Evolutionary conservation across 2,329 filamentous ascomycete species (phyloP).

Genomic region (Aureobasidium leucospermi): DNA sequence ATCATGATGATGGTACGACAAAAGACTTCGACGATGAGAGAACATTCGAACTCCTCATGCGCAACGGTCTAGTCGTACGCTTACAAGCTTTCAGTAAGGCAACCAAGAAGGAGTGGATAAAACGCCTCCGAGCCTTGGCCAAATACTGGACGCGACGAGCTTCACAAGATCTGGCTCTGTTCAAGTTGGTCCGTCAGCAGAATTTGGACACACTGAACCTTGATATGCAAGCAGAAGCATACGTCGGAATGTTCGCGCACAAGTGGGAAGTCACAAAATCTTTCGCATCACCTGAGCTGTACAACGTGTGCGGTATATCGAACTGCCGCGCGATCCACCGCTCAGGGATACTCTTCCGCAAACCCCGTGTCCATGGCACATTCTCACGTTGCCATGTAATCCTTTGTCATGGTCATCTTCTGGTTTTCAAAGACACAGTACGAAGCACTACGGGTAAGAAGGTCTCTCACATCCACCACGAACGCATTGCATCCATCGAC

Average conservation of each 20-base stretch:
- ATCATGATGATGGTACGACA: conserved; percentile 46
- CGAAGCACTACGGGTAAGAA: conserved; percentile 48
- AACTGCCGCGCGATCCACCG: conserved; percentile 56
- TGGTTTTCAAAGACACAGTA: conserved; percentile 56
- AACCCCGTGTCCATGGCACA: conserved; percentile 54
- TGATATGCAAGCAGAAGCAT: conserved; percentile 58
- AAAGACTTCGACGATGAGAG: conserved; percentile 48
- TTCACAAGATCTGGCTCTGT: conserved; percentile 48
- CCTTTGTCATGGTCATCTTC: conserved; percentile 51
- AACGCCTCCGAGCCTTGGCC: conserved; percentile 47
- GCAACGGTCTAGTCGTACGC: conserved; percentile 54
- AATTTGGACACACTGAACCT: conserved; percentile 56
- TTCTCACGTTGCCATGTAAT: conserved; percentile 56
- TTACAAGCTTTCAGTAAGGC: conserved; percentile 48
- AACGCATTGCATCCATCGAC: conserved; percentile 51
- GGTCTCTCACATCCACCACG: conserved; percentile 54
- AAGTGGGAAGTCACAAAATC: conserved; percentile 63
- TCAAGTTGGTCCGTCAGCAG: conserved; percentile 49
- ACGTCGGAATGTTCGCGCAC: conserved; percentile 57
- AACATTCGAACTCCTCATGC: conserved; percentile 55
- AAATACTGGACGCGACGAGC: conserved; percentile 56
- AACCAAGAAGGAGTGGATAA: conserved; percentile 56
- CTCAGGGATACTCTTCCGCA: conserved; percentile 56
- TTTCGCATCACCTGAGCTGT: conserved; percentile 56
- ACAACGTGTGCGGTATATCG: conserved; percentile 60